These are phyloP conservation scores for Aureobasidium namibiae DNA, from an alignment of 2,329 filamentous ascomycete genomes.

Conservation along the genomic window DNA sequence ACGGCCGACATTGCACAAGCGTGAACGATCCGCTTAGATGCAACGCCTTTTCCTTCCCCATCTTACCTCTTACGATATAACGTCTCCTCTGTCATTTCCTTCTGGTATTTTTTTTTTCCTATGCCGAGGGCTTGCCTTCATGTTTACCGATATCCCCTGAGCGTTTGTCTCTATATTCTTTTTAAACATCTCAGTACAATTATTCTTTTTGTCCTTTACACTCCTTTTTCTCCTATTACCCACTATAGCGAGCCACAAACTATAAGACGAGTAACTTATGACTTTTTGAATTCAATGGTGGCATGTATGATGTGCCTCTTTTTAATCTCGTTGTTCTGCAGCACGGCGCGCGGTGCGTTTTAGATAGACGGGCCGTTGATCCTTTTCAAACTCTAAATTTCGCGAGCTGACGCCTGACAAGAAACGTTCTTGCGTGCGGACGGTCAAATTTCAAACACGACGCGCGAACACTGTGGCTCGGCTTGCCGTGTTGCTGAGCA, in stretches of 20 bases:
- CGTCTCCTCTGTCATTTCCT: neutral
- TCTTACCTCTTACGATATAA: neutral
- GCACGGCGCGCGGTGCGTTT: neutral
- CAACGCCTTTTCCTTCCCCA: neutral
- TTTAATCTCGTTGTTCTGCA: neutral
- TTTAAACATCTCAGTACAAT: neutral
- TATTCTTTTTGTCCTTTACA: neutral
- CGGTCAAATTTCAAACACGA: neutral
- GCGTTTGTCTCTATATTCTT: neutral
- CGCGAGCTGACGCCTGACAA: slow-evolving; percentile 9
- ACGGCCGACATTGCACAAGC: neutral
- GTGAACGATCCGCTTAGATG: neutral
- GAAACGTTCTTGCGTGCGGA: slow-evolving; percentile 10
- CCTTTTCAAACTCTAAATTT: slow-evolving; percentile 5
- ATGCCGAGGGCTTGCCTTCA: neutral
- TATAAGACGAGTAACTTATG: neutral
- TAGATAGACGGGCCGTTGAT: slow-evolving; percentile 1
- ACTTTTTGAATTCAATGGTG: neutral
- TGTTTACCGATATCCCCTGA: slow-evolving; percentile 5
- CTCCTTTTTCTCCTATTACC: neutral
- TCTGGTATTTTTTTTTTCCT: no score
- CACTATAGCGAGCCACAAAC: neutral
- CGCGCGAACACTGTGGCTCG: neutral
- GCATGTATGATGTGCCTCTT: neutral
- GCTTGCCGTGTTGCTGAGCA: neutral